These are phyloP conservation scores for Phialemonium atrogriseum DNA, from an alignment of 2,329 filamentous ascomycete genomes.

Conservation along the genomic window DNA sequence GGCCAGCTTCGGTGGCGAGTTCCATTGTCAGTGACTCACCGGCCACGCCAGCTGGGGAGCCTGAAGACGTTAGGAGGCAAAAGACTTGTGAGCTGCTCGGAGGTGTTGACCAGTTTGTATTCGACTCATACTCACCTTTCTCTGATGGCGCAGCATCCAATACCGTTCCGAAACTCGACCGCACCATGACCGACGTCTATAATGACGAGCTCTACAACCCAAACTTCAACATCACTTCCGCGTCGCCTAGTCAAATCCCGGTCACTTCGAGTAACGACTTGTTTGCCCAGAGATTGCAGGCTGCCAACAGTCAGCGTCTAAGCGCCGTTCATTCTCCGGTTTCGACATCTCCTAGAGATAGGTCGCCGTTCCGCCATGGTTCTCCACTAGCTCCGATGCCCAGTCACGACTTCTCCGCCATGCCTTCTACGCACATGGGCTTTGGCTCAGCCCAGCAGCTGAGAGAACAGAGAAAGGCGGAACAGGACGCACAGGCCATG, in stretches of 20 bases:
- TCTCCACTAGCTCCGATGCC: conserved; percentile 50
- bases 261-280: conserved; percentile 49
- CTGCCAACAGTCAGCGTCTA: conserved; percentile 67
- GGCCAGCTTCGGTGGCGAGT: conserved; percentile 48
- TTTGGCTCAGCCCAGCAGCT: conserved; percentile 50
- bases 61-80: conserved; percentile 38
- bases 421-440: conserved; percentile 19
- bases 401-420: conserved; percentile 32
- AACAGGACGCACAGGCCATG: conserved; percentile 44
- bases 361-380: conserved; percentile 73
- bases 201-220: conserved; percentile 80
- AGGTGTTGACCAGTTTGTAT: conserved; percentile 6
- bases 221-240: conserved; percentile 49
- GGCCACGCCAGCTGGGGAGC: conserved; percentile 45
- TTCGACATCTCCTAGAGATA: conserved; percentile 47
- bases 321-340: conserved; percentile 46
- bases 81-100: conserved; percentile 43
- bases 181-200: conserved; percentile 80
- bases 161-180: conserved; percentile 66
- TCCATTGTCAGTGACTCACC: conserved; percentile 51
- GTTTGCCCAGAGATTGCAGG: conserved; percentile 69
- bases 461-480: conserved; percentile 52
- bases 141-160: conserved; percentile 43
- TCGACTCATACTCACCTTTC: conserved; percentile 60
- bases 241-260: conserved; percentile 40